phyloP scores from a whole-genome alignment of 768 basidiomycete species.

The Auriculariales sp. region DNA sequence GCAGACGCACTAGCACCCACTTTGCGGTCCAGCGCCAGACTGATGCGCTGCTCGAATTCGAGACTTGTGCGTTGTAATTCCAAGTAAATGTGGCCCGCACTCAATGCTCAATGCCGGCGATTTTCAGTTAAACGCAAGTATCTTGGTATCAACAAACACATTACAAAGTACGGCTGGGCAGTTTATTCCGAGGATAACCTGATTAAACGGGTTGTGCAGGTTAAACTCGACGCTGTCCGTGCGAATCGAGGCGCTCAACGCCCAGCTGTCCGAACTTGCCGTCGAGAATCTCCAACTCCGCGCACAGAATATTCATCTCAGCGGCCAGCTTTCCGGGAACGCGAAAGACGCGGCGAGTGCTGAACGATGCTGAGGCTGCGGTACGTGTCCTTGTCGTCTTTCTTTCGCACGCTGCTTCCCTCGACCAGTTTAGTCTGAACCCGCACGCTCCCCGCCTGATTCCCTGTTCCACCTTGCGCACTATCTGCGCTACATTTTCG shows the following conservation, averaged over 20 bases:
- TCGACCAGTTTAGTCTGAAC: constrained; percentile 9
- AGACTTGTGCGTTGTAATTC: constrained; percentile 48
- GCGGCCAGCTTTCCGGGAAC: constrained; percentile 64
- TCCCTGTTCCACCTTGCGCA: no score
- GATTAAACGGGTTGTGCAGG: constrained; percentile 22
- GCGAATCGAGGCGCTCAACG: constrained; percentile 72
- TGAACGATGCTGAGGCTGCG: constrained; percentile 61
- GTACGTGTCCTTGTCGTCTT: constrained; percentile 24
- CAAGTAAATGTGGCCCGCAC: not conserved
- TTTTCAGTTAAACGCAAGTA: constrained; percentile 80
- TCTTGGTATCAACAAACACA: constrained; percentile 80
- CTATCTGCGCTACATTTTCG: no score
- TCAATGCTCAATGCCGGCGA: not conserved
- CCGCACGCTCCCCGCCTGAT: no score
- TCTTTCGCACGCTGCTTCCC: constrained; percentile 7
- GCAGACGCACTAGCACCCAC: constrained; percentile 8
- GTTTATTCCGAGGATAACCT: no score
- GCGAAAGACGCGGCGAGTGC: constrained; percentile 62
- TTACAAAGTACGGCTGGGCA: constrained; percentile 43
- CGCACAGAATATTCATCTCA: constrained; percentile 64
- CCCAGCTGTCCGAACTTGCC: constrained; percentile 68
- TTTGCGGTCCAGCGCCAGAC: constrained; percentile 38
- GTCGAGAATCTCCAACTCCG: constrained; percentile 73
- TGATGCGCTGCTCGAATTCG: constrained; percentile 72
- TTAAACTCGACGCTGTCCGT: constrained; percentile 77